Evolutionary conservation across 192 early-diverging fungal species (phyloP).

Genomic region (Coemansia sp.): DNA sequence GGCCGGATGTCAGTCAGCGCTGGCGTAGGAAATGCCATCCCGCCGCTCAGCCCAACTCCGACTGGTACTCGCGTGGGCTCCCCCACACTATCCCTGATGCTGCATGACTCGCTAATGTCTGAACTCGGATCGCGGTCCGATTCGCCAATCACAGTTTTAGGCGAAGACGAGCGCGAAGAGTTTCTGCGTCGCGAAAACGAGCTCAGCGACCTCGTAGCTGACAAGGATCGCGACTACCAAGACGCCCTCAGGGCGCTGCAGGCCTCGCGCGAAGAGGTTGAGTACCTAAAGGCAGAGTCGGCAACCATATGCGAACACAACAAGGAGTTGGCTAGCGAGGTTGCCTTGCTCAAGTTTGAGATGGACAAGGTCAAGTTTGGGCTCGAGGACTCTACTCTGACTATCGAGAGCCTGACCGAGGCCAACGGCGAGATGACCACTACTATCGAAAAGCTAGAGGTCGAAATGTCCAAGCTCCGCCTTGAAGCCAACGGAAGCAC

Average conservation of each 20-base stretch:
- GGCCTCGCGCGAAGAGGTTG: conserved; percentile 71
- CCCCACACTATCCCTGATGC: conserved; percentile 35
- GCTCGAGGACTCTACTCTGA: conserved; percentile 84
- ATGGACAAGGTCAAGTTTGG: conserved; percentile 87
- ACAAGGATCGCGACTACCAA: conserved; percentile 84
- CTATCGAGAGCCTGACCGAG: conserved; percentile 86
- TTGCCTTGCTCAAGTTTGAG: conserved; percentile 78
- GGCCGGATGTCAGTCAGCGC: conserved; percentile 43
- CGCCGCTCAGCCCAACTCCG: conserved; percentile 41
- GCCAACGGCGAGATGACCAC: conserved; percentile 71
- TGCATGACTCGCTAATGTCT: conserved; percentile 48
- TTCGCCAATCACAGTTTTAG: conserved; percentile 75
- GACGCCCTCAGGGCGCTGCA: conserved; percentile 57
- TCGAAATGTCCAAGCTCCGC: conserved; percentile 57
- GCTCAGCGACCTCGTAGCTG: conserved; percentile 85
- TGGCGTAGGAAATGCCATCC: conserved; percentile 31
- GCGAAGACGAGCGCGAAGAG: conserved; percentile 91
- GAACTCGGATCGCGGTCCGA: conserved; percentile 48
- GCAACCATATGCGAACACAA: conserved; percentile 60
- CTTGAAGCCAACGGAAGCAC: conserved; percentile 16
- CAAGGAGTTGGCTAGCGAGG: conserved; percentile 64
- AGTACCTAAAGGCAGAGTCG: conserved; percentile 64
- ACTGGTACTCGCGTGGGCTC: conserved; percentile 36
- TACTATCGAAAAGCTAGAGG: conserved; percentile 76
- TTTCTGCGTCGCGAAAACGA: conserved; percentile 96